These are phyloP conservation scores for Fusarium falciforme DNA, from an alignment of 2,329 filamentous ascomycete species.

Conservation along the genomic window DNA sequence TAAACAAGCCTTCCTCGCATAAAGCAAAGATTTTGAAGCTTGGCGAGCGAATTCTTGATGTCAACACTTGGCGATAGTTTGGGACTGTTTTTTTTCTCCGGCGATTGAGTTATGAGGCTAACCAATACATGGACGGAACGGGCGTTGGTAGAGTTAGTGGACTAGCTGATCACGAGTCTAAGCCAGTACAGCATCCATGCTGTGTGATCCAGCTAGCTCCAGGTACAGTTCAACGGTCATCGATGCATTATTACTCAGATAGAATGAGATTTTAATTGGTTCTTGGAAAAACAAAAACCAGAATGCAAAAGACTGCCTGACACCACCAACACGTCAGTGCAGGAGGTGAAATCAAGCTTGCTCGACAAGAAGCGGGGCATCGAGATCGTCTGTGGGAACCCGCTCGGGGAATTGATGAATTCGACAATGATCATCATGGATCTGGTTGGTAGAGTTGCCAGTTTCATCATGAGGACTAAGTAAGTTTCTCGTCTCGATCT, in stretches of 20 bases:
- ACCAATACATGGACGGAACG: slow-evolving; percentile 3
- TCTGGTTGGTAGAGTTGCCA: neutral
- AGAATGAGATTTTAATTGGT: neutral
- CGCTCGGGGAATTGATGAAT: slow-evolving; percentile 3
- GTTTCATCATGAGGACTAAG: slow-evolving; percentile 18
- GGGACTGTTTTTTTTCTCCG: neutral
- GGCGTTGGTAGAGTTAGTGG: neutral
- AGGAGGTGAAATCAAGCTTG: slow-evolving; percentile 22
- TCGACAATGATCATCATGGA: neutral
- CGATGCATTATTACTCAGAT: neutral
- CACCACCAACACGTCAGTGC: slow-evolving; percentile 33
- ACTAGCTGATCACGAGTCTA: slow-evolving; percentile 3
- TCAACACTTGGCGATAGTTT: slow-evolving; percentile 16
- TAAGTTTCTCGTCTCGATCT: slow-evolving; percentile 19
- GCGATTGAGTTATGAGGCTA: slow-evolving; percentile 8
- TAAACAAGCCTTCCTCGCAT: slow-evolving; percentile 21
- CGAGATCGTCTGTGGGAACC: slow-evolving; percentile 27
- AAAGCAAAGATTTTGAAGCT: slow-evolving; percentile 25
- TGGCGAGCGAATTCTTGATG: slow-evolving; percentile 30
- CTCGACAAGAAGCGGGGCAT: slow-evolving; percentile 27
- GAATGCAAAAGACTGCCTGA: neutral
- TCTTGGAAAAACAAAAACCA: neutral
- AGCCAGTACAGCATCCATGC: neutral
- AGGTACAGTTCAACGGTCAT: neutral
- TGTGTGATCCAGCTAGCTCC: neutral